phyloP scores from a whole-genome alignment of 2,329 filamentous ascomycete species.

The Gnomoniopsis sp. region DNA sequence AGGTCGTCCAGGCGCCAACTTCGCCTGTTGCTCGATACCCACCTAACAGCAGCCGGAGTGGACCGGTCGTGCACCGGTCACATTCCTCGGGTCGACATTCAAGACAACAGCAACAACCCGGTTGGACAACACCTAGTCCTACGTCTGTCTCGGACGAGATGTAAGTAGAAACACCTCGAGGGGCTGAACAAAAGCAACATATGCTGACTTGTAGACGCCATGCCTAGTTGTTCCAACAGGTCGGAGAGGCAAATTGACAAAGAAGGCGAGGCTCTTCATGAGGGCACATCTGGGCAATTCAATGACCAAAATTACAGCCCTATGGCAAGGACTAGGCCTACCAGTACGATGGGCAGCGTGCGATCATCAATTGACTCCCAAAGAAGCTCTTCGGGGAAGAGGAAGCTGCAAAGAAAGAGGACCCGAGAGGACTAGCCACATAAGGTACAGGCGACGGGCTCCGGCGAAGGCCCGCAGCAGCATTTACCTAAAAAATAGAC shows the following conservation, averaged over 20 bases:
- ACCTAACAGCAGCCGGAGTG: slow-evolving; percentile 18
- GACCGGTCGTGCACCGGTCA: background rate
- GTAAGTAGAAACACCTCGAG: slow-evolving; percentile 25
- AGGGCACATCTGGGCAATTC: slow-evolving; percentile 31
- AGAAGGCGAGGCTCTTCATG: slow-evolving; percentile 36
- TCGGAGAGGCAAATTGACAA: slow-evolving; percentile 33
- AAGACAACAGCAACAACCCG: background rate
- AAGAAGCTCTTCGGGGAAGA: background rate
- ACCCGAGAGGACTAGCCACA: slow-evolving; percentile 4
- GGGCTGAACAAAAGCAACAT: background rate
- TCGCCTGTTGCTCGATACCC: slow-evolving; percentile 9
- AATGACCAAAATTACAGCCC: slow-evolving; percentile 3
- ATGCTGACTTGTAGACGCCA: background rate
- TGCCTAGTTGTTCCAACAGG: slow-evolving; percentile 31
- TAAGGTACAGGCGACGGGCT: too few relatives aligned
- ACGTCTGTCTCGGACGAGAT: slow-evolving; percentile 34
- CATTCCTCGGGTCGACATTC: slow-evolving; percentile 13
- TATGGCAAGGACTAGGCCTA: background rate
- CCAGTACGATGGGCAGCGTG: background rate
- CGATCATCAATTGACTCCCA: slow-evolving; percentile 12
- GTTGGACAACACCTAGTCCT: slow-evolving; percentile 20
- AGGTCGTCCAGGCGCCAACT: background rate
- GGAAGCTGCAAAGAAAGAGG: slow-evolving; percentile 13
- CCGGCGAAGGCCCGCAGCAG: too few relatives aligned
- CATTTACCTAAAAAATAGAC: too few relatives aligned